Conservation (phyloP, 164 flowering plant species). For the Dillenia suffruticosa region DNA sequence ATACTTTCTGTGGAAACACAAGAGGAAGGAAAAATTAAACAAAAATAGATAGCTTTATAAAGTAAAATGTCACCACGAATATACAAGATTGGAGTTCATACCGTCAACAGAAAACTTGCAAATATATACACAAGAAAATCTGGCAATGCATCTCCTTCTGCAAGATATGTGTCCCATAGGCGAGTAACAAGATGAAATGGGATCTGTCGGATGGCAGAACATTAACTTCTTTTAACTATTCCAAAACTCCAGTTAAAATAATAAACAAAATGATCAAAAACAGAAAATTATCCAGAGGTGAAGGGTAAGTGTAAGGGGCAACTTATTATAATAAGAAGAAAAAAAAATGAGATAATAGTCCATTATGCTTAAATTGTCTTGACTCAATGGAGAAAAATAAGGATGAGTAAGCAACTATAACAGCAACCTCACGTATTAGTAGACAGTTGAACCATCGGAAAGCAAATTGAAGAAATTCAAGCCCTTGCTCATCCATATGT, state of each 20-base stretch:
- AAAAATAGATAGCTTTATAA: no score
- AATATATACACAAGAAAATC: slow-evolving; percentile 95
- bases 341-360: not conserved
- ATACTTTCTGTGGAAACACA: no score
- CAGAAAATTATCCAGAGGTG: no score
- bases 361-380: not conserved
- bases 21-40: no score
- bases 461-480: slow-evolving; percentile 98
- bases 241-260: no score
- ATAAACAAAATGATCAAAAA: no score
- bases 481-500: slow-evolving; percentile 95
- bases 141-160: slow-evolving; percentile 98
- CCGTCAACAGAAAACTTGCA: slow-evolving; percentile 95
- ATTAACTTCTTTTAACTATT: no score
- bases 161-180: slow-evolving; percentile 98
- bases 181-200: slow-evolving; percentile 95
- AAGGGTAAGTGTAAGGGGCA: not conserved
- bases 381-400: not conserved
- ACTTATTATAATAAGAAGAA: not conserved
- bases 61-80: no score
- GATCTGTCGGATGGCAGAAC: slow-evolving; percentile 27
- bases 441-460: slow-evolving; percentile 99
- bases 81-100: slow-evolving; percentile 20
- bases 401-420: not conserved
- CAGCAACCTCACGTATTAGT: slow-evolving; percentile 86